phyloP scores from a whole-genome alignment of 139 green algal species.

The Bryopsis sp. region DNA sequence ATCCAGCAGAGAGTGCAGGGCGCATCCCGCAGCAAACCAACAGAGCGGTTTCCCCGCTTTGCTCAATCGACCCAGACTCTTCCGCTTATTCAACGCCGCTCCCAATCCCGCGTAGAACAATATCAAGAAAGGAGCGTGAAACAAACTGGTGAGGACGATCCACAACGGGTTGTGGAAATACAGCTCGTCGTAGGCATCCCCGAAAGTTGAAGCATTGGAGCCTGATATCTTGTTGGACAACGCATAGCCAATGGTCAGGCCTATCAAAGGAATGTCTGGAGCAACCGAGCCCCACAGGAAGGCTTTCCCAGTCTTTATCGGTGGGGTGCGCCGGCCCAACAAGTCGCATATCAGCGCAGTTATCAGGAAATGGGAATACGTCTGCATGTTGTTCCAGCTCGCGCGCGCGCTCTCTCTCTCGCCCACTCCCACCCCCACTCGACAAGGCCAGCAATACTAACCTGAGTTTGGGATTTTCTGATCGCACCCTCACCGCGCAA shows the following conservation, averaged over 20 bases:
- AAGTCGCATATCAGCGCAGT: conserved; percentile 9
- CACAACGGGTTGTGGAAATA: conserved; percentile 10
- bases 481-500: too few relatives aligned
- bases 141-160: conserved; percentile 7
- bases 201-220: background rate
- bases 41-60: background rate
- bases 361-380: conserved; percentile 15
- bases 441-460: too few relatives aligned
- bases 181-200: conserved; percentile 4
- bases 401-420: too few relatives aligned
- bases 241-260: background rate
- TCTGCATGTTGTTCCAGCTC: too few relatives aligned
- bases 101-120: background rate
- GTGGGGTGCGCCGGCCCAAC: background rate
- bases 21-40: conserved; percentile 5
- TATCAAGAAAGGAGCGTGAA: conserved; percentile 9
- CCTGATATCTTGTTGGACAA: background rate
- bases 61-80: too few relatives aligned
- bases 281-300: background rate
- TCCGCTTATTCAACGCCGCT: background rate
- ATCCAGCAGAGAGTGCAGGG: background rate
- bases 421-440: too few relatives aligned
- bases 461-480: too few relatives aligned
- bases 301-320: background rate
- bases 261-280: conserved; percentile 11